Conservation (phyloP, 164 flowering plant genomes). For the Vitis labrusca region DNA sequence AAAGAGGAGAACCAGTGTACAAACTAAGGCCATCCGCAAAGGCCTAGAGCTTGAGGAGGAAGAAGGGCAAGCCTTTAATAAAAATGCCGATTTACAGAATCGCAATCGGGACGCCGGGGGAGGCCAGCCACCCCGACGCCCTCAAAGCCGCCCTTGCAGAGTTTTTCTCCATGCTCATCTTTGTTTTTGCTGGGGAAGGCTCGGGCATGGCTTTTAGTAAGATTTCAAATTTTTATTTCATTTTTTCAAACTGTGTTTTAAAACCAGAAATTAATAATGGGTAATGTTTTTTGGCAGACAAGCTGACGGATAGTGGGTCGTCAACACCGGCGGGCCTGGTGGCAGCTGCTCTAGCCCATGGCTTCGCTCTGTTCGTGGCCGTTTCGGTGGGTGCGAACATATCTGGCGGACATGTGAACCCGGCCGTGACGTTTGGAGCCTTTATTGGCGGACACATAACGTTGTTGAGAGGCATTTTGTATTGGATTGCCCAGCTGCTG, state of each 20-base stretch:
- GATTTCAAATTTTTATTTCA: slow-evolving; percentile 1
- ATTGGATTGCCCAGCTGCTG: slow-evolving; percentile 55
- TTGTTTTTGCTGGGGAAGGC: slow-evolving; percentile 67
- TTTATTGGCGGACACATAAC: slow-evolving; percentile 58
- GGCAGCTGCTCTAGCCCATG: slow-evolving; percentile 56
- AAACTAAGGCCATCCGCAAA: no score
- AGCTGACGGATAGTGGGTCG: slow-evolving; percentile 35
- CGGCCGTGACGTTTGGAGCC: slow-evolving; percentile 63
- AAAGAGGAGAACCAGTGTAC: not conserved
- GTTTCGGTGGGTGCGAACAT: slow-evolving; percentile 54
- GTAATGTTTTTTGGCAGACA: slow-evolving; percentile 25
- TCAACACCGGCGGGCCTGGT: slow-evolving; percentile 49
- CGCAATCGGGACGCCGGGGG: slow-evolving; percentile 44
- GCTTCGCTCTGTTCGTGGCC: slow-evolving; percentile 53
- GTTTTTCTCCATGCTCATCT: slow-evolving; percentile 55
- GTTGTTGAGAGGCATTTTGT: slow-evolving; percentile 38
- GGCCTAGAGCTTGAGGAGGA: not conserved
- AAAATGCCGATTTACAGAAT: slow-evolving; percentile 37
- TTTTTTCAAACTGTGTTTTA: not conserved
- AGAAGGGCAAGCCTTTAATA: not conserved
- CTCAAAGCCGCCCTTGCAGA: slow-evolving; percentile 49
- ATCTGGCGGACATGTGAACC: slow-evolving; percentile 70
- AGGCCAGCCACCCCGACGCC: slow-evolving; percentile 51
- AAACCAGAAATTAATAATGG: not conserved
- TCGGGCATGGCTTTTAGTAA: slow-evolving; percentile 60